Base-by-base conservation (phyloP, 78 protist genomes). In the Anaeramoeba flamelloides region DNA sequence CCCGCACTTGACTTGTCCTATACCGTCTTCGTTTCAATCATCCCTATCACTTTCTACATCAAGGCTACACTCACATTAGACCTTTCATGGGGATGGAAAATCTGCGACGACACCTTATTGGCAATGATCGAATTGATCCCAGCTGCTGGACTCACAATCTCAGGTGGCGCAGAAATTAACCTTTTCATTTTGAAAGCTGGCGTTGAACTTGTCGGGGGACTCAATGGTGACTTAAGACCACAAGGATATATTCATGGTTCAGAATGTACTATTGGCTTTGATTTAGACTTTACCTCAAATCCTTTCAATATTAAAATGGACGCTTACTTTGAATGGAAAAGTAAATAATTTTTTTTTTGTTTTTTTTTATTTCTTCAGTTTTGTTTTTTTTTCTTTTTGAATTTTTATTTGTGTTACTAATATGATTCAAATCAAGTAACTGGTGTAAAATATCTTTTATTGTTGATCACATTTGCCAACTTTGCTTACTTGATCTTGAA, bases 81-180 rank as follows among this genome's bases (percentile, higher is more conserved):
- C 17, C 69, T 53, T 53, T 8, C 8, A 26, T 53, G 69, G 69
- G 69, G 69, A 26, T 53, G 69, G 69, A 53, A 53, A 26, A 53
- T 53, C 17, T 53, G 69, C 17, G 69, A 53, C 17, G 8, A 8
- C 8, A 17, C 8, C 17, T 17, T 53, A 8, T 26, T 8, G 34
- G 69, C 69, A 53, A 53, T 53, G 69, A 53, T 53, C 17, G 69
- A 53, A 53, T 53, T 53, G 17, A 53, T 53, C 17, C 69, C 69
- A 53, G 69, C 34, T 53, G 69, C 69, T 26, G 17, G 8, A 26
- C 34, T 53, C 17, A 53, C 69, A 53, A 26, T 53, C 17, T 53
- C 69, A 53, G 69, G 69, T 26, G 69, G 69, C 8, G 69, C 69
- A 53, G 69, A 53, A 53, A 53, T 53, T 53, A 53, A 53, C 69